Evolutionary conservation across 441 rosid genomes (phyloP), one percentile per base, ranked within the genome.

Genomic region (Bocquillonia castaneifolia): DNA sequence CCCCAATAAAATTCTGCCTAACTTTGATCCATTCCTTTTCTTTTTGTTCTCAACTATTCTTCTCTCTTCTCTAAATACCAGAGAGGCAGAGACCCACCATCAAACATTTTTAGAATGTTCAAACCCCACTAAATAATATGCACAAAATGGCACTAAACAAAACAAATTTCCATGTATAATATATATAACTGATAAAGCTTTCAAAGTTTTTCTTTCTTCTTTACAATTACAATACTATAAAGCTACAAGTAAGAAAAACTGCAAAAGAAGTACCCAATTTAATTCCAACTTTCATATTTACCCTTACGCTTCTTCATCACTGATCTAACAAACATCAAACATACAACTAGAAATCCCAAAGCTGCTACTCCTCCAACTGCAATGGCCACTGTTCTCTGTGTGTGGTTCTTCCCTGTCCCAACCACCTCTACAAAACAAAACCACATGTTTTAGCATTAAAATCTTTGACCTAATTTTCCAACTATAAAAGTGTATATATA

Each of bases 361-460:
- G 83, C 97, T 50, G 96, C 96, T 18, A 86, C 84, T 60, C 91
- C 88, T 60, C 98, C 98, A 12, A 92, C 85, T 44, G 80, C 96
- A 67, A 87, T 83, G 28, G 96, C 97, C 76, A 85, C 92, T 1
- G 92, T 88, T 76, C 81, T 87, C 72, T 87, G 78, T 12, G 87
- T 85, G 48, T 79, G 86, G 47, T 75, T 77, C 77, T 69, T 74
- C n/a, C n/a, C n/a, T 53, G 66, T 72, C 74, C 81, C 66, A 57
- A 40, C 86, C 66, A 59, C 68, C 51, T 66, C 63, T 65, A 28
- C 59, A 51, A 63, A 68, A 74, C 31, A 63, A 65, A 39, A 3
- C 17, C 23, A 47, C 37, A 8, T 25, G 32, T 47, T 36, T 32
- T 18, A 25, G 0, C 50, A 70, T 50, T 54, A 25, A 23, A 42